Conservation (phyloP, 306 rosid genomes). For the Herpetospermum pedunculosum region DNA sequence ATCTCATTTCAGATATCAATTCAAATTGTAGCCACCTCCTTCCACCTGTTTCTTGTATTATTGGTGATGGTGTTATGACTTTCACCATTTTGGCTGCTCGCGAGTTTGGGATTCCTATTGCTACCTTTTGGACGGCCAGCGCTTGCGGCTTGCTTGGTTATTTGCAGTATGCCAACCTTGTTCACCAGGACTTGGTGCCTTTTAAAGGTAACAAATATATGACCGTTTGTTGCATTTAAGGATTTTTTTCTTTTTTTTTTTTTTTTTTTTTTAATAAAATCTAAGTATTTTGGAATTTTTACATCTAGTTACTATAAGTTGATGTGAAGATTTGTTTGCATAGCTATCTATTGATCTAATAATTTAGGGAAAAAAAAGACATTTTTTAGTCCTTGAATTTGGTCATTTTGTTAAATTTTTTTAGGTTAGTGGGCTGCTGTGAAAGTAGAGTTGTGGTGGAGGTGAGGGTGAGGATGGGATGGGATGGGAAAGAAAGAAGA, state of each 20-base stretch:
- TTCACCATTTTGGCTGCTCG: conserved; percentile 7
- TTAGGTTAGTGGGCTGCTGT: no score
- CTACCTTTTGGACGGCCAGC: conserved; percentile 7
- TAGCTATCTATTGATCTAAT: no score
- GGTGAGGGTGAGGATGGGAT: no score
- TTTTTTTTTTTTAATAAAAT: neutral
- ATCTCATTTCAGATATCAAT: conserved; percentile 6
- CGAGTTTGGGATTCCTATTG: neutral
- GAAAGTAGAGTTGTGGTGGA: no score
- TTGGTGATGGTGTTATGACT: conserved; percentile 11
- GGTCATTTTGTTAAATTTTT: no score
- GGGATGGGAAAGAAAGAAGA: no score
- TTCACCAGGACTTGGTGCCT: conserved; percentile 6
- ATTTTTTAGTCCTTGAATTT: no score
- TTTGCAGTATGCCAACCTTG: neutral
- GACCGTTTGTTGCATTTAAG: no score
- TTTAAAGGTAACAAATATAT: conserved; percentile 15
- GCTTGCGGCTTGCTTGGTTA: neutral
- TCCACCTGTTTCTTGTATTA: conserved; percentile 8
- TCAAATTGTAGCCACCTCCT: neutral
- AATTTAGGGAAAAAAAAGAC: no score
- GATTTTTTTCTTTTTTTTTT: neutral
- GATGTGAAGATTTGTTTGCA: no score
- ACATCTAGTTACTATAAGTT: no score
- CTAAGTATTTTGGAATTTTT: no score